phyloP scores from a whole-genome alignment of 208 protist genomes.

The Leishmania braziliensis region DNA sequence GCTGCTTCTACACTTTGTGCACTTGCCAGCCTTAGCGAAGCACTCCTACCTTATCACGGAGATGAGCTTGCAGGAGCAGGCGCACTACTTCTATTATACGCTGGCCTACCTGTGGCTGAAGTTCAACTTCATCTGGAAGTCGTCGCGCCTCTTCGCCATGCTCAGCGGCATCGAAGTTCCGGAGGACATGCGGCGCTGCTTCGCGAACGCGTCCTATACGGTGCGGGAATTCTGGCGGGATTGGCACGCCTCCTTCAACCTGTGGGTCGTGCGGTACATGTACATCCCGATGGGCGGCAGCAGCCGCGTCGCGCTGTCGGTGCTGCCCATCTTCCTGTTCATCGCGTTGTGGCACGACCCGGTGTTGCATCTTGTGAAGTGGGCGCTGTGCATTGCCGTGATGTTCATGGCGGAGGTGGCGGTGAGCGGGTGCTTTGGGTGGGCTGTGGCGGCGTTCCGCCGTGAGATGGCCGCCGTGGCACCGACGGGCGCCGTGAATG shows the following conservation, averaged over 20 bases:
- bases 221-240: constrained; percentile 92
- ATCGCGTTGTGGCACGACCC: constrained; percentile 94
- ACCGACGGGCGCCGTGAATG: too few relatives aligned
- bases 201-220: constrained; percentile 24
- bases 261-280: constrained; percentile 95
- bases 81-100: too few relatives aligned
- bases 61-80: constrained; percentile 83
- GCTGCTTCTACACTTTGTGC: constrained; percentile 48
- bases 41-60: constrained; percentile 70
- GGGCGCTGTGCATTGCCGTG: constrained; percentile 39
- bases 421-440: constrained; percentile 29
- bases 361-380: constrained; percentile 66
- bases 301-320: constrained; percentile 44
- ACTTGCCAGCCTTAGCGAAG: constrained; percentile 50
- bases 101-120: constrained; percentile 90
- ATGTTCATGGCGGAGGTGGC: constrained; percentile 64
- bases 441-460: constrained; percentile 12
- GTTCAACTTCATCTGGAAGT: constrained; percentile 90
- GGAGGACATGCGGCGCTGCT: constrained; percentile 91
- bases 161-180: constrained; percentile 84
- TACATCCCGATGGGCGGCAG: constrained; percentile 93
- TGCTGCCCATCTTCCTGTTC: constrained; percentile 93
- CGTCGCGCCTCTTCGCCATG: constrained; percentile 81
- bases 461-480: constrained; percentile 24
- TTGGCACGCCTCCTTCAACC: constrained; percentile 94